These are phyloP conservation scores for Metschnikowia lochheadii DNA, from an alignment of 805 yeast species.

Conservation along the genomic window DNA sequence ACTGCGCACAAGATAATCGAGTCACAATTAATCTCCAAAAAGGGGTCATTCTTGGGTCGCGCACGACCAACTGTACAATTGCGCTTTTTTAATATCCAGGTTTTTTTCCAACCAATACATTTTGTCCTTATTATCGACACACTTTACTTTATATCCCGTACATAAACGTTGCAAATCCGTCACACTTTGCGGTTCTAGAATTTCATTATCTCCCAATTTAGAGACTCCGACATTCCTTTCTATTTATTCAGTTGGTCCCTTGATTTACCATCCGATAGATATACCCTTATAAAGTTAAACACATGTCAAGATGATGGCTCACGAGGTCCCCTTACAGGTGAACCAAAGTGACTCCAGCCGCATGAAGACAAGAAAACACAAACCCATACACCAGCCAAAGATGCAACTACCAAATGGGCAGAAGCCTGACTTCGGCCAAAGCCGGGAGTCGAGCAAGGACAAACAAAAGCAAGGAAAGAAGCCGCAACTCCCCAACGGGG, in stretches of 20 bases:
- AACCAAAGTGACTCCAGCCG: conserved; percentile 17
- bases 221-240: not conserved
- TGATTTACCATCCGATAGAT: not conserved
- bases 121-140: not conserved
- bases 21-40: not conserved
- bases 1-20: conserved; percentile 1
- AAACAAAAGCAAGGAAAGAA: conserved; percentile 9
- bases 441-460: conserved; percentile 6
- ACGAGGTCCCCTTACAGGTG: conserved; percentile 29
- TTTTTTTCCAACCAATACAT: not conserved
- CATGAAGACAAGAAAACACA: conserved; percentile 14
- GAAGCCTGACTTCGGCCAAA: conserved; percentile 25
- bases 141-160: not conserved
- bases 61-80: conserved; percentile 2
- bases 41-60: not conserved
- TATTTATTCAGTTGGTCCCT: not conserved
- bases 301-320: conserved; percentile 21
- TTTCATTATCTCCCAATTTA: not conserved
- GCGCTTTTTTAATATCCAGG: conserved; percentile 3
- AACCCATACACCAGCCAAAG: conserved; percentile 13
- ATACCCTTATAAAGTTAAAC: not conserved
- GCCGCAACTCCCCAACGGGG: conserved; percentile 25
- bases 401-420: conserved; percentile 28
- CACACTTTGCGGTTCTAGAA: not conserved
- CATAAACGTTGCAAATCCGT: not conserved